phyloP scores from a whole-genome alignment of 2,329 filamentous ascomycete genomes.

The Myotisia sp. region DNA sequence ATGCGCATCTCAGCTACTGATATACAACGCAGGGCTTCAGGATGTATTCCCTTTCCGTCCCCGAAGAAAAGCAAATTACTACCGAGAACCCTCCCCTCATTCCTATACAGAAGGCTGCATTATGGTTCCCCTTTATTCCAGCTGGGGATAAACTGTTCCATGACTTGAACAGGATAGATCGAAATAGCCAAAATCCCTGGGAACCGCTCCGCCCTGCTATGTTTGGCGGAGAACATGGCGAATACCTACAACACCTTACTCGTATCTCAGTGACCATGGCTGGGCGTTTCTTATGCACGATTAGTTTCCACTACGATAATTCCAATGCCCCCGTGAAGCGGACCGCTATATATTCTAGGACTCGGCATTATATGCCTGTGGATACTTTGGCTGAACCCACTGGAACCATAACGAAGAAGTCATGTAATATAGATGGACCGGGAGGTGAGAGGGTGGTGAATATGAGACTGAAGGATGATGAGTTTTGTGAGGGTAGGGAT shows the following conservation, averaged over 20 bases:
- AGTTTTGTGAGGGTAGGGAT: too few relatives aligned
- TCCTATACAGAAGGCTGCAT: slow-evolving; percentile 11
- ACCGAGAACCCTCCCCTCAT: slow-evolving; percentile 8
- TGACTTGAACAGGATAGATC: slow-evolving; percentile 8
- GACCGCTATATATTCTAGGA: not conserved
- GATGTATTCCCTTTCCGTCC: slow-evolving; percentile 13
- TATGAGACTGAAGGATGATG: slow-evolving; percentile 9
- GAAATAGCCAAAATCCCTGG: slow-evolving; percentile 2
- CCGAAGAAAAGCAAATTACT: slow-evolving; percentile 9
- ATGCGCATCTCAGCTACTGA: not conserved
- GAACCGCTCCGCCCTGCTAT: slow-evolving; percentile 13
- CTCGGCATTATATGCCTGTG: not conserved
- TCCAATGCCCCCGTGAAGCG: not conserved
- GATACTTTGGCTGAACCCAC: too few relatives aligned
- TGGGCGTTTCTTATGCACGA: slow-evolving; percentile 9
- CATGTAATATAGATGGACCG: slow-evolving; percentile 13
- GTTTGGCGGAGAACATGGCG: slow-evolving; percentile 13
- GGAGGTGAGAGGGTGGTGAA: slow-evolving; percentile 12
- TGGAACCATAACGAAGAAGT: slow-evolving; percentile 8
- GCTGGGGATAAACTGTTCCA: slow-evolving; percentile 10
- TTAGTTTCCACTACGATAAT: slow-evolving; percentile 12
- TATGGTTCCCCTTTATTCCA: slow-evolving; percentile 15
- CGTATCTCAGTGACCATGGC: slow-evolving; percentile 13
- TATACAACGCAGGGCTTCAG: slow-evolving; percentile 12
- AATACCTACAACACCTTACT: slow-evolving; percentile 13